Conservation (phyloP, 768 basidiomycete species). For the Myochromella boudieri region DNA sequence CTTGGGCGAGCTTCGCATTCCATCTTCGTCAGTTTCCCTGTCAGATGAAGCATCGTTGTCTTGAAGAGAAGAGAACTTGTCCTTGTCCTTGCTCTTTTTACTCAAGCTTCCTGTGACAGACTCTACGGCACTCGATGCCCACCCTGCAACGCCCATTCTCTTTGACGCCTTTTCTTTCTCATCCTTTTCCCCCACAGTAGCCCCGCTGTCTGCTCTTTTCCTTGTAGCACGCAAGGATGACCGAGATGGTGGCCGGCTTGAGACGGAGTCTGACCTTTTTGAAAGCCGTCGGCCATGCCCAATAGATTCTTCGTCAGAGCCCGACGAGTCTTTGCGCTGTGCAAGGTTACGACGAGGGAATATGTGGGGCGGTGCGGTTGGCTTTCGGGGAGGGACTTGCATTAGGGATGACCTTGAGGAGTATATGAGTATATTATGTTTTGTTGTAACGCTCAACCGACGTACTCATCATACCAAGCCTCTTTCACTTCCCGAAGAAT, state of each 20-base stretch:
- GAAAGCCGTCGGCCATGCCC: conserved; percentile 25
- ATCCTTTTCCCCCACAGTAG: conserved; percentile 32
- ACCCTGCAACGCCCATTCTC: conserved; percentile 54
- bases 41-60: conserved; percentile 33
- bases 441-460: no score
- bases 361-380: conserved; percentile 14
- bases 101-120: conserved; percentile 58
- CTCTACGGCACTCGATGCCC: conserved; percentile 68
- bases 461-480: conserved; percentile 68
- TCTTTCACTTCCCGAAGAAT: conserved; percentile 67
- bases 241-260: conserved; percentile 47
- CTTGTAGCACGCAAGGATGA: conserved; percentile 60
- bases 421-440: background rate
- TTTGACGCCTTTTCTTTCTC: conserved; percentile 36
- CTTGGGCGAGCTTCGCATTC: conserved; percentile 15
- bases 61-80: conserved; percentile 57
- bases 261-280: conserved; percentile 41
- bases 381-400: conserved; percentile 14
- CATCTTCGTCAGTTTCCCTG: conserved; percentile 27
- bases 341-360: conserved; percentile 12
- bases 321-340: conserved; percentile 17
- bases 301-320: conserved; percentile 34
- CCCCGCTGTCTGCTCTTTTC: conserved; percentile 61
- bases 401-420: conserved; percentile 4
- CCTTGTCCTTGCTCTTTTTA: conserved; percentile 55